phyloP scores from a whole-genome alignment of 345 rosid species.

The Brassica rapa region DNA sequence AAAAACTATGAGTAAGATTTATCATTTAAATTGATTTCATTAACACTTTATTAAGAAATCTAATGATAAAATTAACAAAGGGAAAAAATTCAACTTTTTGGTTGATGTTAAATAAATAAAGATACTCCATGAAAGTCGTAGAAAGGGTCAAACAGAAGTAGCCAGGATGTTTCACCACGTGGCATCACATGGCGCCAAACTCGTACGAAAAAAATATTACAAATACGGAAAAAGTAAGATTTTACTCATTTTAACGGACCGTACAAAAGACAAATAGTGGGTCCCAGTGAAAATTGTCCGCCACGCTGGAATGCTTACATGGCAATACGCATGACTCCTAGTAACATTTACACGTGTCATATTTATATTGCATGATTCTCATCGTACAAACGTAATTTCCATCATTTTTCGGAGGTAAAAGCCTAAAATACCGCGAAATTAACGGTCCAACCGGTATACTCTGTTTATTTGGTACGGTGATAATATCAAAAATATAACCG shows the following conservation, averaged over 20 bases:
- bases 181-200: slow-evolving; percentile 42
- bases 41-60: neutral
- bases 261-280: slow-evolving; percentile 36
- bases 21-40: neutral
- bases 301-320: slow-evolving; percentile 31
- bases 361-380: neutral
- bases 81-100: neutral
- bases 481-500: neutral
- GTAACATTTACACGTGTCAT: slow-evolving; percentile 14
- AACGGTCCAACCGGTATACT: slow-evolving; percentile 6
- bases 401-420: neutral
- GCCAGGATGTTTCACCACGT: slow-evolving; percentile 24
- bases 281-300: slow-evolving; percentile 23
- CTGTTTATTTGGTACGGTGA: slow-evolving; percentile 31
- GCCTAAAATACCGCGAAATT: slow-evolving; percentile 12
- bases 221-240: slow-evolving; percentile 9
- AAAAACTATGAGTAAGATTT: neutral
- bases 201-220: slow-evolving; percentile 25
- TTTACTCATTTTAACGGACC: slow-evolving; percentile 35
- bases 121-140: neutral
- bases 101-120: neutral
- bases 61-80: neutral
- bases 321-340: slow-evolving; percentile 17
- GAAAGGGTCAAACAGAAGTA: slow-evolving; percentile 27
- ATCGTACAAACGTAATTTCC: neutral